Percentiles rank a stretch among this genome's conserved stretches.
Conservation (phyloP, 192 early-diverging fungal genomes). For the Backusella luteola region DNA sequence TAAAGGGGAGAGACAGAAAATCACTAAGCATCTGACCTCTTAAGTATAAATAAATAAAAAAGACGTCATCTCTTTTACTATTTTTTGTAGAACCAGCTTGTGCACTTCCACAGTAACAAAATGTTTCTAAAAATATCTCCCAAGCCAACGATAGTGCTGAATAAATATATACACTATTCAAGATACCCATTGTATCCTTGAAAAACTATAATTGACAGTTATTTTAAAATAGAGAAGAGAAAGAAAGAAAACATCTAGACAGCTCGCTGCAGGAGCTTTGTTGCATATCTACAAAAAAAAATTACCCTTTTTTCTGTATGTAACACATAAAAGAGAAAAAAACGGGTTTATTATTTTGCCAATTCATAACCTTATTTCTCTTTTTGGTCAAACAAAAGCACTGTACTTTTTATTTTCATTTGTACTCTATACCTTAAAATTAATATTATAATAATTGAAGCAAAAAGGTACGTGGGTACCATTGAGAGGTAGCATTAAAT, state of each 20-base stretch:
- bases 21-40: neutral
- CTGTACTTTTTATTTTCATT: no score
- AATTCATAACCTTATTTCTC: neutral
- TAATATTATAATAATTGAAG: neutral
- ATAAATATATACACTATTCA: no score
- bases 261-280: neutral
- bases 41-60: neutral
- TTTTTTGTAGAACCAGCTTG: neutral
- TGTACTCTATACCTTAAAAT: no score
- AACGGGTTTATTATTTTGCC: neutral
- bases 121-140: neutral
- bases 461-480: neutral
- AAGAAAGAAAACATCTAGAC: neutral
- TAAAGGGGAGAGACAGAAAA: neutral
- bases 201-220: neutral
- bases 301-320: neutral
- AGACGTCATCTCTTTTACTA: neutral
- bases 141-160: neutral
- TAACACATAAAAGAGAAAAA: neutral
- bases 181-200: neutral
- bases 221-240: neutral
- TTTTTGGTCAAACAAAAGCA: neutral
- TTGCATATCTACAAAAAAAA: neutral
- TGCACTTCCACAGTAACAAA: no score
- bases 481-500: neutral